A percentile compares a stretch with the other conserved stretches of the same genome.
These are phyloP conservation scores for Ascochyta clinopodiicola DNA, from an alignment of 2,329 filamentous ascomycete genomes.

Conservation along the genomic window DNA sequence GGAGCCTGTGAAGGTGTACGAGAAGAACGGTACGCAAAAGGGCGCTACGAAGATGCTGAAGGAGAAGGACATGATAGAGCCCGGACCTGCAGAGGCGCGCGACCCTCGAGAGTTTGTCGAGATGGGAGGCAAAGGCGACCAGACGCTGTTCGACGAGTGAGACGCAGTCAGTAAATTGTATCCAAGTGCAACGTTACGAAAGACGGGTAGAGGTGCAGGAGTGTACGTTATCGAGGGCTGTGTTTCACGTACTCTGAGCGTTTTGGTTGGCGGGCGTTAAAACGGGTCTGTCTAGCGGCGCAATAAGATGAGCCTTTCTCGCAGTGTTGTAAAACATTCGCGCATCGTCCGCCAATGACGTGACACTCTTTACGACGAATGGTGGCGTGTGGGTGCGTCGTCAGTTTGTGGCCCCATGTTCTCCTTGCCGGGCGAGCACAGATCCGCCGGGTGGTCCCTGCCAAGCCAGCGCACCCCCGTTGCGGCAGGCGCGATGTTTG, in stretches of 20 bases:
- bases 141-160: conserved; percentile 68
- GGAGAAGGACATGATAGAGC: conserved; percentile 53
- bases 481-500: conserved; percentile 20
- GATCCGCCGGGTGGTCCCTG: conserved; percentile 24
- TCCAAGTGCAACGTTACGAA: neutral
- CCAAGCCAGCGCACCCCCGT: conserved; percentile 29
- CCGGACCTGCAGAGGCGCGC: conserved; percentile 70
- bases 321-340: neutral
- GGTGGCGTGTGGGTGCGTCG: conserved; percentile 27
- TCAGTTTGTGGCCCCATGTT: conserved; percentile 36
- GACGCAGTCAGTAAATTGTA: conserved; percentile 48
- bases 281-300: conserved; percentile 15
- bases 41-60: conserved; percentile 25
- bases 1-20: conserved; percentile 49
- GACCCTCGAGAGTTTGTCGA: conserved; percentile 79
- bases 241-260: conserved; percentile 23
- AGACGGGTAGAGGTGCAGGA: neutral
- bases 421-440: conserved; percentile 17
- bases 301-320: conserved; percentile 10
- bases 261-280: conserved; percentile 25
- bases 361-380: conserved; percentile 22
- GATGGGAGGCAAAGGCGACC: conserved; percentile 86
- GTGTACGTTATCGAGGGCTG: conserved; percentile 16
- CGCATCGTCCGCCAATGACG: conserved; percentile 26
- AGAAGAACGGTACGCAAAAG: conserved; percentile 45